Evolutionary conservation across 306 rosid species (phyloP).

Genomic region (Chamaecrista fasciculata): DNA sequence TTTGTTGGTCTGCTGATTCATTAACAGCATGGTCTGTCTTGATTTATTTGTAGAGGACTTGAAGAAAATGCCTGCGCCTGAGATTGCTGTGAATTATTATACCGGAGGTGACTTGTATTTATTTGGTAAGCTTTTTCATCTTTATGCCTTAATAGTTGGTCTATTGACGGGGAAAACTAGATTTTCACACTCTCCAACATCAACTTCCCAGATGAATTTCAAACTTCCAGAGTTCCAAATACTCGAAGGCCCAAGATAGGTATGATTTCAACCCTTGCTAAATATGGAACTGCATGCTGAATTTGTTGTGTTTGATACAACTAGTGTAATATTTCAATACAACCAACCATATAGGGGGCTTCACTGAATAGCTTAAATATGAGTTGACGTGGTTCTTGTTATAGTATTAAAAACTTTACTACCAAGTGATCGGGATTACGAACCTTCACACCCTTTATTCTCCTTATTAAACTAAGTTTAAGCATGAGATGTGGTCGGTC

Average conservation of each 20-base stretch:
- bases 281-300: conserved; percentile 12
- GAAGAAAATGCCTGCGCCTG: conserved; percentile 81
- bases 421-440: too few species aligned
- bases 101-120: conserved; percentile 83
- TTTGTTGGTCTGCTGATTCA: background rate
- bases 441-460: too few species aligned
- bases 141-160: conserved; percentile 7
- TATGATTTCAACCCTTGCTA: conserved; percentile 31
- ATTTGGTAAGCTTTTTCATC: conserved; percentile 64
- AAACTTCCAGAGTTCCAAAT: conserved; percentile 83
- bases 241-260: conserved; percentile 93
- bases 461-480: too few species aligned
- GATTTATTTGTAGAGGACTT: conserved; percentile 54
- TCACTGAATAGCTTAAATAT: background rate
- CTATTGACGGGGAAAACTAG: conserved; percentile 5
- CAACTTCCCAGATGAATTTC: conserved; percentile 82
- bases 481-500: too few species aligned
- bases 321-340: background rate
- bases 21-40: conserved; percentile 32
- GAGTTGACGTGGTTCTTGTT: background rate
- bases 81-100: conserved; percentile 92
- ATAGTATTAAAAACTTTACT: too few species aligned
- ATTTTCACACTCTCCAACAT: conserved; percentile 31
- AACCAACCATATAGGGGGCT: background rate
- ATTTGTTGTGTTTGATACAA: conserved; percentile 18